Conservation (phyloP, 768 basidiomycete genomes). For the Roridomyces roridus region DNA sequence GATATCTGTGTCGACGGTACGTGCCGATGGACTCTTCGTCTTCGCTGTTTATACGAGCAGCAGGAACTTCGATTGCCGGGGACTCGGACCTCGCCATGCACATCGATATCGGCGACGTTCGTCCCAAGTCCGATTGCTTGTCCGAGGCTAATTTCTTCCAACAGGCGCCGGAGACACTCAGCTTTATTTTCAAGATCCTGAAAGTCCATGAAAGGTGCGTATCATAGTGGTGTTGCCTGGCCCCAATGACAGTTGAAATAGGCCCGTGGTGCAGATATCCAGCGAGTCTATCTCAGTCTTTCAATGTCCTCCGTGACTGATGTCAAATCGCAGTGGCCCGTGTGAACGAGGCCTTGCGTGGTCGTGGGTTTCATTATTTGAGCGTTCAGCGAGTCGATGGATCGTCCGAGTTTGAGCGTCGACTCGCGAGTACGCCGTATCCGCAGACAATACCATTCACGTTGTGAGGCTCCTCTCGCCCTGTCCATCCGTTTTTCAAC, state of each 20-base stretch:
- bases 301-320: neutral
- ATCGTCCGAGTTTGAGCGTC: neutral
- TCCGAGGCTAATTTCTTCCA: too few species aligned
- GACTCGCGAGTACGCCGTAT: neutral
- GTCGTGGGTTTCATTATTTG: slow-evolving; percentile 12
- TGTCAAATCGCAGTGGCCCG: slow-evolving; percentile 1
- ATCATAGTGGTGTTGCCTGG: too few species aligned
- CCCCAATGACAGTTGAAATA: too few species aligned
- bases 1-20: neutral
- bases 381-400: slow-evolving; percentile 3
- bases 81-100: neutral
- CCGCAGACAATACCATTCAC: slow-evolving; percentile 4
- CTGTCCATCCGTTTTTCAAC: neutral
- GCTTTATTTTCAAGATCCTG: neutral
- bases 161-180: neutral
- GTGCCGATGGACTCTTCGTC: too few species aligned
- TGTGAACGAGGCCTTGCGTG: neutral
- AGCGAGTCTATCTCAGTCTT: neutral
- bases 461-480: neutral
- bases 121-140: neutral
- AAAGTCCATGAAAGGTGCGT: too few species aligned
- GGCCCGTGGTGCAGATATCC: slow-evolving; percentile 7
- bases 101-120: neutral
- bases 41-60: too few species aligned
- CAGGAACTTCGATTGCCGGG: too few species aligned